Evolutionary conservation across 805 yeast species (phyloP), one percentile per base, ranked within the genome.

Genomic region (Candida incommunis): DNA sequence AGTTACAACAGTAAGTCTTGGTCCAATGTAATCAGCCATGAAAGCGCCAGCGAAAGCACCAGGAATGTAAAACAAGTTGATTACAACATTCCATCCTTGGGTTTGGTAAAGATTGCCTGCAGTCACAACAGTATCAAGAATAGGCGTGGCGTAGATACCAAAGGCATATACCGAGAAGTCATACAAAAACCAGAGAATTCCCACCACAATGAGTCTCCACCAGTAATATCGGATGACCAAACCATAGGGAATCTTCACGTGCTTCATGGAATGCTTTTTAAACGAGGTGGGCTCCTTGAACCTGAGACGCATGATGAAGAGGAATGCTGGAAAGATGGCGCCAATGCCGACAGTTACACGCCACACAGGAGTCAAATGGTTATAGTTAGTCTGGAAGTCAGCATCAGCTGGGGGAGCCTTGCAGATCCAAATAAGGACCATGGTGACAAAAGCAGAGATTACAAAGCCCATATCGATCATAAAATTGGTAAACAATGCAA

Each of bases 381-480:
- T 63, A 23, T 71, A 68, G 43, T 49, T 22, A 7, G 37, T 31
- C 37, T 31, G 18, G 18, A 16, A 16, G 29, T 27, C 44, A 11
- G 57, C 48, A 23, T 47, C 48, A 5, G 41, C 22, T 11, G 37
- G 20, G 24, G 55, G 54, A 3, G 55, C 60, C 35, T 80, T 71
- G 63, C 82, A 85, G 53, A 88, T 88, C 86, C 92, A 83, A 46
- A 86, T 68, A 54, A 84, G 60, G 25, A 90, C 85, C 71, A 87
- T 70, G 35, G 95, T 94, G 20, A 86, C 94, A 54, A 90, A 80
- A 1, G 96, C 71, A 43, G 88, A 71, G 26, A 77, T 68, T 29
- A 90, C 95, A 55, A 84, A 88, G 5, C 96, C 96, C 29, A 67
- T 54, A 63, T 87, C 96, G 56, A 88, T 88, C 83, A 81, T 81